These are phyloP conservation scores for Furcasterigmium sp. DNA, from an alignment of 2,329 filamentous ascomycete species.

Conservation along the genomic window DNA sequence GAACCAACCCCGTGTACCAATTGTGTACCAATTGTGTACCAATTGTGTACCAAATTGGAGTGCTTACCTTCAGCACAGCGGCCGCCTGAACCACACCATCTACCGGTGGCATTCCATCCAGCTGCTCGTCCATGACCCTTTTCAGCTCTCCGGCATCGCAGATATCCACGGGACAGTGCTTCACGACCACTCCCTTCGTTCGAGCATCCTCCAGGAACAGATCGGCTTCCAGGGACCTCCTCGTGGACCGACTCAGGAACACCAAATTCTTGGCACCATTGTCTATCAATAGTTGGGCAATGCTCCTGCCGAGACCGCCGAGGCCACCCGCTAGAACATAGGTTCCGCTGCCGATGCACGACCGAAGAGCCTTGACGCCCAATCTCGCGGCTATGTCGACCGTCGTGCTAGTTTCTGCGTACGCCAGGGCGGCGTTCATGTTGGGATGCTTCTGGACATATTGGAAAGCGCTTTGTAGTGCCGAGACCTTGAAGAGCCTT, in stretches of 20 bases:
- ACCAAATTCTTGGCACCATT: conserved; percentile 47
- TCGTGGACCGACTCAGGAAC: conserved; percentile 47
- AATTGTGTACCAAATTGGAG: too few relatives aligned
- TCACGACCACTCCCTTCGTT: conserved; percentile 22
- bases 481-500: conserved; percentile 13
- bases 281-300: conserved; percentile 43
- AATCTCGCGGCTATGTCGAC: conserved; percentile 18
- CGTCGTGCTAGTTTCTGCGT: conserved; percentile 2
- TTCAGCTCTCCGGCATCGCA: conserved; percentile 26
- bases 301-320: conserved; percentile 50
- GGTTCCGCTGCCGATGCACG: conserved; percentile 32
- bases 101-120: conserved; percentile 17
- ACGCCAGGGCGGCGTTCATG: conserved; percentile 6
- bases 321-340: conserved; percentile 54
- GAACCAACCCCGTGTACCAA: too few relatives aligned
- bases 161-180: conserved; percentile 35
- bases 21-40: too few relatives aligned
- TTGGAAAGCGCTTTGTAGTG: conserved; percentile 19
- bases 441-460: conserved; percentile 13
- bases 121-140: conserved; percentile 13
- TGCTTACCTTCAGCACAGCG: conserved; percentile 24
- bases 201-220: conserved; percentile 27
- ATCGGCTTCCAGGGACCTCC: conserved; percentile 16
- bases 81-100: conserved; percentile 30
- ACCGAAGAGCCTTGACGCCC: conserved; percentile 17